A percentile compares a stretch with the other conserved stretches of the same genome.
These are phyloP conservation scores for Monosporascus sp. DNA, from an alignment of 2,329 filamentous ascomycete species.

Conservation along the genomic window DNA sequence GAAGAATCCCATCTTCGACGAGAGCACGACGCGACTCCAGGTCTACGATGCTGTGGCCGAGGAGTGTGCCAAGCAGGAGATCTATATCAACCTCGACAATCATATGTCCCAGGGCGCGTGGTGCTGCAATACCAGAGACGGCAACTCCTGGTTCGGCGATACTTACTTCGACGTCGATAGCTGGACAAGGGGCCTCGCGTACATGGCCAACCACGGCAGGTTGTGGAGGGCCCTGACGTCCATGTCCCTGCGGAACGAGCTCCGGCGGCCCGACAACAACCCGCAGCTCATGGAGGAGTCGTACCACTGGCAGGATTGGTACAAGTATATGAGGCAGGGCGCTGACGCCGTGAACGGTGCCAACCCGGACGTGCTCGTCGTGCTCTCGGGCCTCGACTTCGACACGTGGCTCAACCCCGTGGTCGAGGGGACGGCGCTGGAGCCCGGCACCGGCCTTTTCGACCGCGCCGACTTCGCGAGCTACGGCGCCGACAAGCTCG, in stretches of 20 bases:
- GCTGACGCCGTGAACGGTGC: conserved; percentile 43
- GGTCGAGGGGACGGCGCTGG: conserved; percentile 40
- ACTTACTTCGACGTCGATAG: conserved; percentile 51
- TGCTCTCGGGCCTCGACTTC: conserved; percentile 53
- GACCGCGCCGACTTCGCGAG: conserved; percentile 39
- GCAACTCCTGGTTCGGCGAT: conserved; percentile 59
- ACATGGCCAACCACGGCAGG: conserved; percentile 53
- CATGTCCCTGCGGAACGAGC: conserved; percentile 50
- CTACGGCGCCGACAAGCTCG: conserved; percentile 45
- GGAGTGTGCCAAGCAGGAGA: conserved; percentile 48
- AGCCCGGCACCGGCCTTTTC: conserved; percentile 40
- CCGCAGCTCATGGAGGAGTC: conserved; percentile 24
- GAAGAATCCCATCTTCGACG: conserved; percentile 52
- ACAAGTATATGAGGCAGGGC: conserved; percentile 42
- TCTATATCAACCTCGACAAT: conserved; percentile 57
- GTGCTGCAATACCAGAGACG: conserved; percentile 51
- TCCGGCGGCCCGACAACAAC: conserved; percentile 37
- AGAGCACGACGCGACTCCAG: conserved; percentile 39
- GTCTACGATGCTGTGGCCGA: conserved; percentile 58
- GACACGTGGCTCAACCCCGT: conserved; percentile 50
- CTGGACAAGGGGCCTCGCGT: conserved; percentile 54
- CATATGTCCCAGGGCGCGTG: conserved; percentile 54
- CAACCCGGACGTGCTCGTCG: conserved; percentile 49
- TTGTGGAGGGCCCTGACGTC: conserved; percentile 41
- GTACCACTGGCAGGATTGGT: conserved; percentile 55